Evolutionary conservation across 2,329 filamentous ascomycete species (phyloP).

Genomic region (Ophiostoma triangulosporum): DNA sequence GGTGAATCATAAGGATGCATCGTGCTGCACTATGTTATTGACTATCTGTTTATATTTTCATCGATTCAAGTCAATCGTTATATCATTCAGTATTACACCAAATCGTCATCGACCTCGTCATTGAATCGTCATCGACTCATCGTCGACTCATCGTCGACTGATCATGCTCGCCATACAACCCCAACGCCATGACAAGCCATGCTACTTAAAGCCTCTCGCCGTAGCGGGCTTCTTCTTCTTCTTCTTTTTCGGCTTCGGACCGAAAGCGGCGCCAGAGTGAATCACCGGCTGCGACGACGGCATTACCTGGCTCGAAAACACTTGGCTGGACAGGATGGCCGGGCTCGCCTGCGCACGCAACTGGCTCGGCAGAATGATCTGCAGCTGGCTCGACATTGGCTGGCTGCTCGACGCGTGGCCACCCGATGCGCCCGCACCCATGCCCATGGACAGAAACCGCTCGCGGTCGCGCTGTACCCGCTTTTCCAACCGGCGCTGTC

Average conservation of each 20-base stretch:
- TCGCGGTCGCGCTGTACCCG: slow-evolving; percentile 15
- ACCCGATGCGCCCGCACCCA: neutral
- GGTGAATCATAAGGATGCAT: too few relatives aligned
- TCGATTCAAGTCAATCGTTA: too few relatives aligned
- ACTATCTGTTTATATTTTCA: too few relatives aligned
- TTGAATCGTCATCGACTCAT: neutral
- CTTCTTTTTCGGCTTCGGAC: slow-evolving; percentile 20
- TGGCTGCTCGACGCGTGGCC: neutral
- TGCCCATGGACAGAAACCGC: slow-evolving; percentile 8
- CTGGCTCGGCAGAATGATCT: neutral
- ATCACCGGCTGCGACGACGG: slow-evolving; percentile 10
- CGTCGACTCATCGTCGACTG: neutral
- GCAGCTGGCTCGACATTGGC: neutral
- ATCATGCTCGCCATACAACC: neutral
- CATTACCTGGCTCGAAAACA: slow-evolving; percentile 9
- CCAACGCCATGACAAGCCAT: neutral
- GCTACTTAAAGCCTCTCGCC: slow-evolving; percentile 27
- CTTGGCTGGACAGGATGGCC: slow-evolving; percentile 6
- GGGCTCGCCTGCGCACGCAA: neutral
- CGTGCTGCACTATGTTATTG: too few relatives aligned
- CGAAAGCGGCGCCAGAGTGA: neutral
- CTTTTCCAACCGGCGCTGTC: slow-evolving; percentile 18
- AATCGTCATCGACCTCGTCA: neutral
- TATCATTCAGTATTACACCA: neutral
- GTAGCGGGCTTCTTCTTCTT: slow-evolving; percentile 33